Evolutionary conservation across 2,329 filamentous ascomycete species (phyloP).

Genomic region (Scedosporium apiospermum): DNA sequence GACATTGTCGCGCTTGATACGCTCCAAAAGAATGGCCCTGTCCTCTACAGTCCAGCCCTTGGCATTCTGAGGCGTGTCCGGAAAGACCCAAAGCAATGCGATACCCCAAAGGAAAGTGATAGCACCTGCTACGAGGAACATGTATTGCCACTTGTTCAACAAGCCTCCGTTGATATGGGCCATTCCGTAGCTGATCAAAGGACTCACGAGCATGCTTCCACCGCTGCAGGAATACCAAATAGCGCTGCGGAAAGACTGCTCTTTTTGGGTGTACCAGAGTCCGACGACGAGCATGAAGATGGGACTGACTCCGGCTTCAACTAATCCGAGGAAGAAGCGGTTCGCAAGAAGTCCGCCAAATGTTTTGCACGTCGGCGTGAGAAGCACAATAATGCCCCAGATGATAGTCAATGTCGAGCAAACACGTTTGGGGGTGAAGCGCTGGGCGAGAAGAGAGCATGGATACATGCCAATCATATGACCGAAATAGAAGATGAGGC

Average conservation of each 20-base stretch:
- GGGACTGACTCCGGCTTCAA: constrained; percentile 37
- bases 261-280: constrained; percentile 21
- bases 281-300: constrained; percentile 40
- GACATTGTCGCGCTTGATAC: constrained; percentile 36
- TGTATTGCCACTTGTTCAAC: constrained; percentile 13
- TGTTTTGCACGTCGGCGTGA: constrained; percentile 29
- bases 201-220: constrained; percentile 15
- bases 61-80: constrained; percentile 9
- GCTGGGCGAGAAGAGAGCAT: constrained; percentile 21
- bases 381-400: constrained; percentile 27
- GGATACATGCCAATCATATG: constrained; percentile 26
- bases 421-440: constrained; percentile 10
- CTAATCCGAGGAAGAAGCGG: constrained; percentile 34
- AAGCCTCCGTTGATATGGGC: constrained; percentile 18
- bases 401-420: constrained; percentile 7
- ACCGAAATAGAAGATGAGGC: constrained; percentile 30
- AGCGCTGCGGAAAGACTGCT: constrained; percentile 6
- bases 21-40: constrained; percentile 43
- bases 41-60: constrained; percentile 10
- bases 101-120: constrained; percentile 12
- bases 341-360: constrained; percentile 32
- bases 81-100: constrained; percentile 9
- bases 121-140: constrained; percentile 13
- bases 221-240: constrained; percentile 7
- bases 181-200: constrained; percentile 22